Evolutionary conservation across 2,329 filamentous ascomycete genomes (phyloP).

Genomic region (Talaromyces verruculosus): DNA sequence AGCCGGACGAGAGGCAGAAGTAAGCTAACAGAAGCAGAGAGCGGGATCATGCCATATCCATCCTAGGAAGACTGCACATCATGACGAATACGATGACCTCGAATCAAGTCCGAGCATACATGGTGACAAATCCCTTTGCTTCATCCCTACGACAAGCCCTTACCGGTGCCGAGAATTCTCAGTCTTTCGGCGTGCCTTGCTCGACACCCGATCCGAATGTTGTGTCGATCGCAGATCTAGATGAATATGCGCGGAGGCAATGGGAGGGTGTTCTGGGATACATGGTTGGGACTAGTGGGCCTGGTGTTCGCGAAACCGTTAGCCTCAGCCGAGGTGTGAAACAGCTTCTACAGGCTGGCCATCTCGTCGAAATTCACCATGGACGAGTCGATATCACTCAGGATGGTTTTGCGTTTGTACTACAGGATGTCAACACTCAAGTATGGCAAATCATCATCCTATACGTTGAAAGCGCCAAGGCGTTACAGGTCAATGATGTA

Average conservation of each 20-base stretch:
- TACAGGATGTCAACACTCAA: slow-evolving; percentile 94
- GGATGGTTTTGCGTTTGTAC: slow-evolving; percentile 87
- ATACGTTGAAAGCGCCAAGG: slow-evolving; percentile 82
- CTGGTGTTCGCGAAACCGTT: slow-evolving; percentile 49
- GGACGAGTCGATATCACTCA: slow-evolving; percentile 75
- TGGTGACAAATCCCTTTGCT: slow-evolving; percentile 78
- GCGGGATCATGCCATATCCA: slow-evolving; percentile 78
- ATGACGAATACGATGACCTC: slow-evolving; percentile 63
- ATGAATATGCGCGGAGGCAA: slow-evolving; percentile 79
- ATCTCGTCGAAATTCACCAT: slow-evolving; percentile 67
- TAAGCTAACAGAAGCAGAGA: slow-evolving; percentile 52
- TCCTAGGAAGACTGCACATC: slow-evolving; percentile 84
- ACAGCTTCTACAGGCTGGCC: slow-evolving; percentile 74
- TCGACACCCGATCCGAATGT: slow-evolving; percentile 60
- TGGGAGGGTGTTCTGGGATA: slow-evolving; percentile 98
- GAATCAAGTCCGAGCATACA: slow-evolving; percentile 67
- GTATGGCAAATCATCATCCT: slow-evolving; percentile 94
- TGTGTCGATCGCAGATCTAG: slow-evolving; percentile 71
- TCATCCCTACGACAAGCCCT: slow-evolving; percentile 80
- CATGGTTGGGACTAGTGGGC: slow-evolving; percentile 66
- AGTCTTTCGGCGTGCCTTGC: slow-evolving; percentile 88
- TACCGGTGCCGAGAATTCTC: slow-evolving; percentile 79
- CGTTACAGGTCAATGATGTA: slow-evolving; percentile 76
- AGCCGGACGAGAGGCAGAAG: not conserved
- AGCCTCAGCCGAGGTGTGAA: slow-evolving; percentile 75